Evolutionary conservation across 208 protist species (phyloP).

Genomic region (Porcisia deanei): DNA sequence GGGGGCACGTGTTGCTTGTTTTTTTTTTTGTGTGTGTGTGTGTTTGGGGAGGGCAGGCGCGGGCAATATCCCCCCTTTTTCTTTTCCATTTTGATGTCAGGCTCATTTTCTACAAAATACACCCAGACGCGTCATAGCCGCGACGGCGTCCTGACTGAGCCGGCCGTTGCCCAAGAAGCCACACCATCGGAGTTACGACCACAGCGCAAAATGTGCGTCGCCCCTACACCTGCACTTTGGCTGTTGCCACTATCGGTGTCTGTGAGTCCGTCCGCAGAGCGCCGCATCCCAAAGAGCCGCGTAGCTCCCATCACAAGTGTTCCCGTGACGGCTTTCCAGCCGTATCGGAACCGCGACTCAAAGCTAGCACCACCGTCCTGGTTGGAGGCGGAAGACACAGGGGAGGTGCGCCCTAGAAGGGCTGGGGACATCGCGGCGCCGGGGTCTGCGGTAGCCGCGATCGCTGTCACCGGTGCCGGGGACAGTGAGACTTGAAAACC

Average conservation of each 20-base stretch:
- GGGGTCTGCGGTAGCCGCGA: not conserved
- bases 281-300: constrained; percentile 2
- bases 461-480: constrained; percentile 1
- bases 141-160: not conserved
- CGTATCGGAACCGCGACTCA: constrained; percentile 25
- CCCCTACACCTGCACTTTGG: constrained; percentile 8
- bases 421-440: constrained; percentile 11
- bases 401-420: not conserved
- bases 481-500: constrained; percentile 17
- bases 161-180: not conserved
- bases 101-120: not conserved
- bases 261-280: constrained; percentile 1
- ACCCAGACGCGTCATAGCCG: constrained; percentile 2
- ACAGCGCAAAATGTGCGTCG: constrained; percentile 23
- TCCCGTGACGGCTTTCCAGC: not conserved
- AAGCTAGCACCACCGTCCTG: constrained; percentile 24
- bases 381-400: constrained; percentile 19
- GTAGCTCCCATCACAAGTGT: constrained; percentile 7
- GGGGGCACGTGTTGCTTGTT: too few relatives aligned
- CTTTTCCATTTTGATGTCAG: not conserved
- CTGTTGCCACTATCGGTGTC: not conserved
- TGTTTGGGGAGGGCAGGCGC: too few relatives aligned
- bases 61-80: not conserved
- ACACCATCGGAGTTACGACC: not conserved
- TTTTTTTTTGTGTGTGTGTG: too few relatives aligned